Percentiles rank a stretch among this genome's conserved stretches.
Conservation (phyloP, 2,329 filamentous ascomycete species). For the Moelleriella libera region DNA sequence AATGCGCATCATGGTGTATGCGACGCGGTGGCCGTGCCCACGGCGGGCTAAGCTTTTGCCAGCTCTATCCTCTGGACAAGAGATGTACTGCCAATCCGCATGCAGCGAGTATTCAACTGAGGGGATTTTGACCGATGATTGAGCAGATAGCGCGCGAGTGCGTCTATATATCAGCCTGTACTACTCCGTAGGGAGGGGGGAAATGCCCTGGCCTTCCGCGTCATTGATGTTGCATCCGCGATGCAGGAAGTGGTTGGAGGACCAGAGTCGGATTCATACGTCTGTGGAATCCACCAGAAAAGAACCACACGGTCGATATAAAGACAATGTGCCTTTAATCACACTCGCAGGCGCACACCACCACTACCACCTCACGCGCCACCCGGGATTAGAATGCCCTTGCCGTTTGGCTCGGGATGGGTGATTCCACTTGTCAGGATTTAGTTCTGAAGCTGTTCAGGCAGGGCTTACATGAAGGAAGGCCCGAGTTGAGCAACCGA, state of each 20-base stretch:
- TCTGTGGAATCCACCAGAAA: constrained; percentile 4
- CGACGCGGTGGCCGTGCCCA: constrained; percentile 7
- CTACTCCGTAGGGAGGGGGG: not conserved
- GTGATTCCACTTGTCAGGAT: not conserved
- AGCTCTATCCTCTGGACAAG: constrained; percentile 1
- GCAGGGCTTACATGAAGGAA: no score
- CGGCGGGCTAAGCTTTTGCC: constrained; percentile 4
- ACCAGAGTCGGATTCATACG: constrained; percentile 4
- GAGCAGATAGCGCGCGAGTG: constrained; percentile 2
- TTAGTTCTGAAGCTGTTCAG: not conserved
- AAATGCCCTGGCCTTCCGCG: constrained; percentile 7
- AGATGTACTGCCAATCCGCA: not conserved
- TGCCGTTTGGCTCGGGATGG: not conserved
- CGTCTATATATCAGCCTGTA: constrained; percentile 5
- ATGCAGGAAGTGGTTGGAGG: constrained; percentile 5
- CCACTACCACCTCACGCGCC: constrained; percentile 3
- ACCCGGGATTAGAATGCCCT: constrained; percentile 2
- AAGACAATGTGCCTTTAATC: constrained; percentile 2
- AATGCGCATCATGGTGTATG: constrained; percentile 29
- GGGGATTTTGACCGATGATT: constrained; percentile 1
- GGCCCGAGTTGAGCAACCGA: no score
- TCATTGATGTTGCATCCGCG: constrained; percentile 12
- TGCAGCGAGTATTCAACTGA: constrained; percentile 2
- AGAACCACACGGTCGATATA: constrained; percentile 3
- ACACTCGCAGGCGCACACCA: constrained; percentile 2